Base-by-base conservation (phyloP, 1,139 yeast species). In the Geotrichum carabidarum region DNA sequence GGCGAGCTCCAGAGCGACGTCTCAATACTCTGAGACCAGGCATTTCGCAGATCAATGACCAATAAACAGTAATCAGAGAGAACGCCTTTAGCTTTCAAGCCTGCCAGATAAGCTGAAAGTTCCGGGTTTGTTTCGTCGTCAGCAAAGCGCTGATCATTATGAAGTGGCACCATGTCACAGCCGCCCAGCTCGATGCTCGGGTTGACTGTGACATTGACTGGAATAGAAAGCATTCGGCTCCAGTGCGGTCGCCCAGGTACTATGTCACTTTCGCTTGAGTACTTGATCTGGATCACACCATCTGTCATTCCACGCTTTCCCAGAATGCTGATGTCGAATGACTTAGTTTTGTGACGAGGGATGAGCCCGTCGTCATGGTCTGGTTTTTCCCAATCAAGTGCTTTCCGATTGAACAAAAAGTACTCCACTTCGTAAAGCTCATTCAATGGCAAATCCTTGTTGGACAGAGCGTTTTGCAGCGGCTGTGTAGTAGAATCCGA, bases 391-490 rank as follows among this genome's bases (percentile, higher is more conserved):
- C 69, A 63, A 35, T 68, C 68, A 59, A 88, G 76, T 0, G 95
- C 84, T 48, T 79, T 79, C 57, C 81, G 78, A 57, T 78, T 75
- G 48, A 83, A 68, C 55, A 87, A 67, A 60, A 79, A 78, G 75
- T 85, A 84, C 65, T 88, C 96, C 53, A 85, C 74, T 64, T 89
- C 96, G 66, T 86, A 82, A 3, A 82, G 71, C 53, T 87, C 95
- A 54, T 79, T 75, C 0, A 83, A 78, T 0, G 83, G 78, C 9
- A 79, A 67, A 1, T 72, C 72, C 57, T 74, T 78, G 48, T 69
- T 71, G 4, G 69, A 59, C 36, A 80, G 67, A 11, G 78, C 73
- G 58, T 75, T 65, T 66, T 78, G 81, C 50, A 86, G 65, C 0
- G 85, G 80, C 31, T 83, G 90, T 7, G 81, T 78, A 0, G 94